Base-by-base conservation (phyloP, 257 asterid genomes). In the Primulina huaijiensis region DNA sequence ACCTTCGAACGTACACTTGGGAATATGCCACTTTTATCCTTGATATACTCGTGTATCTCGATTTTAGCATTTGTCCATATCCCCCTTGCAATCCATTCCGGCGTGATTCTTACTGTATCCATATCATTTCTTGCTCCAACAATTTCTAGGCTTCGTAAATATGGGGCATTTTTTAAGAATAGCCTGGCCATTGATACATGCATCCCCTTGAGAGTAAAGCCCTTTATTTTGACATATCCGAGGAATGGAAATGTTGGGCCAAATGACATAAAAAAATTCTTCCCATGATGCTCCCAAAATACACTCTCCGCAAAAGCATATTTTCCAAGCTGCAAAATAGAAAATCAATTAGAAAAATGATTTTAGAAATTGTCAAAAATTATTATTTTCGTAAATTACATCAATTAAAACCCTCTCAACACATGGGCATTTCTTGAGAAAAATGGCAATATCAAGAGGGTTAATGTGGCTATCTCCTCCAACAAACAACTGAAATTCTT, bases 361-460 rank as follows among this genome's bases (percentile, higher is more conserved):
- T 21, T 20, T 53, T 14, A 6, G 6, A 27, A n/a, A 3, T 12
- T n/a, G 31, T 60, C 4, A 29, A 11, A 8, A 0, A 23, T 60
- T 60, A 2, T 60, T 60, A 5, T 30, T 30, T 17, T 8, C 25
- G 12, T 11, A 23, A 23, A 23, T 65, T 62, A 76, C 82, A 7
- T 78, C 79, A 3, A 84, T 74, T 20, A 37, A 50, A 9, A 84
- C 27, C 3, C 17, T 63, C 73, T 84, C 73, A 12, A 84, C 11
- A 1, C 1, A 0, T 0, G 81, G 80, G 56, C 84, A 79, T 6
- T 43, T 78, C 50, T 30, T 29, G 23, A 84, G 35, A 60, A 81
- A 81, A n/a, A 14, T 33, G 8, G 60, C 77, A 0, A 84, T 30
- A 37, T 84, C 86, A 2, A 55, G 77, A 23, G 85, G 80, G 50